These are phyloP conservation scores for Colletotrichum tropicicola DNA, from an alignment of 2,329 filamentous ascomycete species.

Conservation along the genomic window DNA sequence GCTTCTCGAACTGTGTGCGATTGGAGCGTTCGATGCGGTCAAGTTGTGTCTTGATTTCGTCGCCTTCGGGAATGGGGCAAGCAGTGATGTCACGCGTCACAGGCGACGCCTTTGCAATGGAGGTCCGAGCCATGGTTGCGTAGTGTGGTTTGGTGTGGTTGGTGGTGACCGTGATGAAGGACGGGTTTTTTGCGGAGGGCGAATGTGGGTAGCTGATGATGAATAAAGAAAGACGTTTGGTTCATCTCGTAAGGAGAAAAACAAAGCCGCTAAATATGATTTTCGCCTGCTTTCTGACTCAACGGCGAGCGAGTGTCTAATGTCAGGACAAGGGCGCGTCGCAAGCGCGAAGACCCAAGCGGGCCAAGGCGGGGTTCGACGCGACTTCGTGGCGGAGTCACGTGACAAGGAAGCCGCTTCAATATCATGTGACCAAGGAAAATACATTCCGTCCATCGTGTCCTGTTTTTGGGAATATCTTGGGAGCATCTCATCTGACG, in stretches of 20 bases:
- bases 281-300: not conserved
- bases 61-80: constrained; percentile 5
- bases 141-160: too few relatives aligned
- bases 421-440: not conserved
- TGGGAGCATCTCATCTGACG: too few relatives aligned
- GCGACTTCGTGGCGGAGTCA: constrained; percentile 11
- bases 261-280: not conserved
- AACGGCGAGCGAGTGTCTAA: not conserved
- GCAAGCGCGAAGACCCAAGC: constrained; percentile 3
- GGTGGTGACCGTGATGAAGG: too few relatives aligned
- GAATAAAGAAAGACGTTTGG: not conserved
- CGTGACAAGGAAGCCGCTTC: not conserved
- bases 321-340: constrained; percentile 30
- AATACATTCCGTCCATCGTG: too few relatives aligned
- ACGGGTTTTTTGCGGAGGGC: not conserved
- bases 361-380: not conserved
- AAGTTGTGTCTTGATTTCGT: constrained; percentile 50
- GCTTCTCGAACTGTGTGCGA: constrained; percentile 65
- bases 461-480: too few relatives aligned
- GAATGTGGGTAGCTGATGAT: not conserved
- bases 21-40: constrained; percentile 52
- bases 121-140: constrained; percentile 13
- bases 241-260: not conserved
- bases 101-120: not conserved
- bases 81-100: not conserved